Percentiles rank a stretch among this genome's conserved stretches.
phyloP scores from a whole-genome alignment of 352 stramenopile species.

The Phytophthora aleatoria region DNA sequence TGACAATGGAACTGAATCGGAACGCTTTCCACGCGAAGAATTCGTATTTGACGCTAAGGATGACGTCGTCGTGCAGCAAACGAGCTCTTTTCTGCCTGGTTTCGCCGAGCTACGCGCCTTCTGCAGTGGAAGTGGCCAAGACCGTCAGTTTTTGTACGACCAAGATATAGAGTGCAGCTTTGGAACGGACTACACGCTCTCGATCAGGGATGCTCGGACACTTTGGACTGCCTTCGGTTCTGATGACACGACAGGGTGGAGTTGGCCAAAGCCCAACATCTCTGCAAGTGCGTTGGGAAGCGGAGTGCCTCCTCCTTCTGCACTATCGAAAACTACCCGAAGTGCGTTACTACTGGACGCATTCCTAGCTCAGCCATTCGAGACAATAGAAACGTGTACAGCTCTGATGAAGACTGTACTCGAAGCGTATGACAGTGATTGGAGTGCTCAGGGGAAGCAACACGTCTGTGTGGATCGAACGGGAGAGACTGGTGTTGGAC shows the following conservation, averaged over 20 bases:
- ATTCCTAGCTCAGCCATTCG: constrained; percentile 57
- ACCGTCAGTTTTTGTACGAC: constrained; percentile 45
- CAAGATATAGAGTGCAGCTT: constrained; percentile 23
- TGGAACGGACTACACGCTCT: constrained; percentile 31
- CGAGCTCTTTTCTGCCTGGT: constrained; percentile 24
- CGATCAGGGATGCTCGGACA: constrained; percentile 18
- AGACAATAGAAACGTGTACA: constrained; percentile 28
- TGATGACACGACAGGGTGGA: constrained; percentile 29
- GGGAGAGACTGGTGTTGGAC: constrained; percentile 29
- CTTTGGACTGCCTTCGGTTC: constrained; percentile 37
- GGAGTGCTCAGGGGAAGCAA: constrained; percentile 34
- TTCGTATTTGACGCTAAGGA: constrained; percentile 31
- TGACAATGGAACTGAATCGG: constrained; percentile 45
- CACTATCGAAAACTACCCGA: constrained; percentile 26
- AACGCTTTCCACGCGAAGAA: constrained; percentile 37
- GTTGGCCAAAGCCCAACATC: constrained; percentile 24
- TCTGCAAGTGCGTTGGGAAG: constrained; percentile 8
- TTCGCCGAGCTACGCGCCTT: constrained; percentile 57
- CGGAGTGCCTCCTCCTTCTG: constrained; percentile 12
- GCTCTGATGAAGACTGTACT: constrained; percentile 29
- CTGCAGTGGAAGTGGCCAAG: constrained; percentile 36
- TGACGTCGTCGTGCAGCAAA: constrained; percentile 8
- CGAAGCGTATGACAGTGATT: constrained; percentile 23
- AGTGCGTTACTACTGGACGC: constrained; percentile 51
- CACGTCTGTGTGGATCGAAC: constrained; percentile 20